Percentiles rank a stretch among this genome's conserved stretches.
These are phyloP conservation scores for Pythium phragmiticola DNA, from an alignment of 352 stramenopile species.

Conservation along the genomic window DNA sequence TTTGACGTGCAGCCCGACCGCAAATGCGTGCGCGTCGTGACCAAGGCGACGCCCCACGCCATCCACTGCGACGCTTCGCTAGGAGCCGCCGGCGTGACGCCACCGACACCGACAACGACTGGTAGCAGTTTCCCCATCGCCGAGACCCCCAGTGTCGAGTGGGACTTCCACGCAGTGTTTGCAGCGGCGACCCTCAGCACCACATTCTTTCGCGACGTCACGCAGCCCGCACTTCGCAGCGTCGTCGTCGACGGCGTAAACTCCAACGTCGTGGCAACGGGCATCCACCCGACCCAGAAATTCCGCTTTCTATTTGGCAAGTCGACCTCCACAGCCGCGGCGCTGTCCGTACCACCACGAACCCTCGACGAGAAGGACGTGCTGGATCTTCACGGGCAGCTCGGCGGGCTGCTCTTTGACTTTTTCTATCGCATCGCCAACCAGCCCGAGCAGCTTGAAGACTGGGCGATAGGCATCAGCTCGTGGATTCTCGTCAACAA, in stretches of 20 bases:
- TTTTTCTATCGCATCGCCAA: constrained; percentile 34
- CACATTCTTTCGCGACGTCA: constrained; percentile 63
- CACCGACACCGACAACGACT: not conserved
- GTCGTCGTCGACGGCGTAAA: constrained; percentile 51
- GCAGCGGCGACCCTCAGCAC: constrained; percentile 41
- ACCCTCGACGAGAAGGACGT: constrained; percentile 29
- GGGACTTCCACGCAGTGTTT: constrained; percentile 65
- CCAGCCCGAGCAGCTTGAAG: not conserved
- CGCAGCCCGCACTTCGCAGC: constrained; percentile 40
- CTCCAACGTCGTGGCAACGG: constrained; percentile 60
- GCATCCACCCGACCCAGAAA: constrained; percentile 71
- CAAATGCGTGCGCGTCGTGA: constrained; percentile 46
- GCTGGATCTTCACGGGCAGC: constrained; percentile 56
- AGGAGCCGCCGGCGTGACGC: not conserved
- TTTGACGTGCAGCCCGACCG: constrained; percentile 53
- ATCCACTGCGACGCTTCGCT: not conserved
- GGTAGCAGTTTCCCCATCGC: not conserved
- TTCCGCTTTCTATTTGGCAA: constrained; percentile 69
- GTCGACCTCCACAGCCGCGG: constrained; percentile 22
- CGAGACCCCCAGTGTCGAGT: constrained; percentile 36
- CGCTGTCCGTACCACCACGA: not conserved
- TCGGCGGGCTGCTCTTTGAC: constrained; percentile 47
- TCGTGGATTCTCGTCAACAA: constrained; percentile 77
- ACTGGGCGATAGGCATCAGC: constrained; percentile 60
- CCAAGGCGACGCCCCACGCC: constrained; percentile 19